Conservation (phyloP, 345 rosid species). For the Atalantia buxifolia region DNA sequence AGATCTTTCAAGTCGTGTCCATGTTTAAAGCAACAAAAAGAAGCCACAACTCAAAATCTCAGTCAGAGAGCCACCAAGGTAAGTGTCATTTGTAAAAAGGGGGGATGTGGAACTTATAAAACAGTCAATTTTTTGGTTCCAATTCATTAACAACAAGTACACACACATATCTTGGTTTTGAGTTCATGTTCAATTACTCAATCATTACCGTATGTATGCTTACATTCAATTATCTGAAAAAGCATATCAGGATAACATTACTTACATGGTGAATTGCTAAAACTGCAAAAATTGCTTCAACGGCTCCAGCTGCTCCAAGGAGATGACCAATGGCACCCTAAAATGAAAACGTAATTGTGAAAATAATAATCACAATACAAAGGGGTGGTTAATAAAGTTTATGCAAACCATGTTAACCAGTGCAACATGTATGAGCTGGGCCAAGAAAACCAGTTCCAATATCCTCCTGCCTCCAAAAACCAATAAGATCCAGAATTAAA, state of each 20-base stretch:
- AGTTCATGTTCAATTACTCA: background rate
- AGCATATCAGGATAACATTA: background rate
- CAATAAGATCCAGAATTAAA: background rate
- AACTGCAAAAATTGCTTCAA: constrained; percentile 79
- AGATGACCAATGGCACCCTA: constrained; percentile 98
- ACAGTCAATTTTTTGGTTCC: background rate
- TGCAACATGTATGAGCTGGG: background rate
- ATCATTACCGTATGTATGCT: background rate
- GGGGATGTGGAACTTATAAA: background rate
- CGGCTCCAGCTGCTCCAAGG: constrained; percentile 98
- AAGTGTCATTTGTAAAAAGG: no score
- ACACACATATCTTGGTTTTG: background rate
- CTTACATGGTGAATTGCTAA: constrained; percentile 72
- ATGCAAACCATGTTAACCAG: background rate
- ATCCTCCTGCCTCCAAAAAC: background rate
- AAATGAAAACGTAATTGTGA: constrained; percentile 10
- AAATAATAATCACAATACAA: background rate
- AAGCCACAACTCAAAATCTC: background rate
- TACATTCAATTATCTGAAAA: background rate
- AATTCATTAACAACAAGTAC: background rate
- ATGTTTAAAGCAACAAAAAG: background rate
- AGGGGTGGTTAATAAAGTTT: background rate
- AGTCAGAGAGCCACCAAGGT: background rate
- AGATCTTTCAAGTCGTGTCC: background rate
- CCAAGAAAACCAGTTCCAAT: background rate